Evolutionary conservation across 805 yeast genomes (phyloP).

Genomic region (Maudiozyma barnettii): DNA sequence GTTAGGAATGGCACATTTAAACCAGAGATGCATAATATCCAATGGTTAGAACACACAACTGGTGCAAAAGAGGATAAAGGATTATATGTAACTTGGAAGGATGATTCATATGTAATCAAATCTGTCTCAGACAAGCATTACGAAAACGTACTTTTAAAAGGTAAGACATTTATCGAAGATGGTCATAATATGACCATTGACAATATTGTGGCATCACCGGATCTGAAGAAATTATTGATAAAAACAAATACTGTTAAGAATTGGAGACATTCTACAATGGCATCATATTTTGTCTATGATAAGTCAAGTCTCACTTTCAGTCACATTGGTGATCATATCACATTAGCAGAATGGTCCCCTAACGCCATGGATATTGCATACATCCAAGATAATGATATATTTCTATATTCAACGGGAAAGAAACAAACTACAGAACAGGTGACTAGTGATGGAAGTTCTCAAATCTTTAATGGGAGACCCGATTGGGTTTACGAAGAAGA

Average conservation of each 20-base stretch:
- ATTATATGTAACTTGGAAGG: constrained; percentile 45
- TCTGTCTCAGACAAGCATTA: constrained; percentile 34
- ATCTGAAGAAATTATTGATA: constrained; percentile 48
- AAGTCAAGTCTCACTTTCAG: constrained; percentile 20
- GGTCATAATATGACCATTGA: constrained; percentile 39
- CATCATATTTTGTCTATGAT: constrained; percentile 36
- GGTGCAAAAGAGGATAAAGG: constrained; percentile 52
- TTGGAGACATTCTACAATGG: constrained; percentile 44
- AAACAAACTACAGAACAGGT: constrained; percentile 34
- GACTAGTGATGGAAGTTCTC: constrained; percentile 60
- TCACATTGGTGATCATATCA: constrained; percentile 26
- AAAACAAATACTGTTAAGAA: constrained; percentile 53
- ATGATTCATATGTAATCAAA: constrained; percentile 45
- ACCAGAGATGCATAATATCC: constrained; percentile 46
- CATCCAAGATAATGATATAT: constrained; percentile 64
- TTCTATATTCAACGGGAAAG: constrained; percentile 34
- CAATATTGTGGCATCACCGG: constrained; percentile 54
- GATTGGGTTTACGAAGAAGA: constrained; percentile 96
- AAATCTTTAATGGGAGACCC: constrained; percentile 77
- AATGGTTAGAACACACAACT: constrained; percentile 55
- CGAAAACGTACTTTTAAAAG: constrained; percentile 40
- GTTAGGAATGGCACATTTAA: constrained; percentile 48
- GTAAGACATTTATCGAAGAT: constrained; percentile 35
- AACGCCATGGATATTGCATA: constrained; percentile 55
- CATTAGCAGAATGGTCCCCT: constrained; percentile 67